phyloP scores from a whole-genome alignment of 257 asterid species.

The Parsonsia alboflavescens region DNA sequence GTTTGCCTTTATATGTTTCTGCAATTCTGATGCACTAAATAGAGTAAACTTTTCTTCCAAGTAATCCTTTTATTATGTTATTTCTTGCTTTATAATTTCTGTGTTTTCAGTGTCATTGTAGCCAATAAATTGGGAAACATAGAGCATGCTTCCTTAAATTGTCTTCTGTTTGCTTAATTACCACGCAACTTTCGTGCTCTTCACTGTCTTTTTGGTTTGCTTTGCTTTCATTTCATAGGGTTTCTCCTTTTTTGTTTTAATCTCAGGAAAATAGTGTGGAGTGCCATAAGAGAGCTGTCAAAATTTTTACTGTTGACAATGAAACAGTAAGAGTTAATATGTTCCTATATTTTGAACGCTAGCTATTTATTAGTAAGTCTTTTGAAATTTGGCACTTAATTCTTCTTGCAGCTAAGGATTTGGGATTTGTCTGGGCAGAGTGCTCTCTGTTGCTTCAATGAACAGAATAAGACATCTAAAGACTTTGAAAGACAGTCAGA shows the following conservation, averaged over 20 bases:
- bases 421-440: conserved; percentile 98
- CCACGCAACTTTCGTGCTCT: neutral
- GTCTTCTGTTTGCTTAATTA: neutral
- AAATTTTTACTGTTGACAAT: conserved; percentile 66
- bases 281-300: conserved; percentile 90
- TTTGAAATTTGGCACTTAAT: conserved; percentile 26
- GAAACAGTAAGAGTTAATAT: conserved; percentile 58
- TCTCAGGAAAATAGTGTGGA: conserved; percentile 84
- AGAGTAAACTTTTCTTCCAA: neutral
- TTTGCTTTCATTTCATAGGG: conserved; percentile 18
- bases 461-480: conserved; percentile 54
- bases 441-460: conserved; percentile 53
- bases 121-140: neutral
- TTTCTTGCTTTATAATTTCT: neutral
- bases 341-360: conserved; percentile 3
- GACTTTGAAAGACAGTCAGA: conserved; percentile 67
- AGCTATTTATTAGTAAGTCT: neutral
- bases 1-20: neutral
- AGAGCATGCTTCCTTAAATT: conserved; percentile 1
- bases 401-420: conserved; percentile 57
- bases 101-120: neutral
- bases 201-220: neutral
- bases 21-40: neutral
- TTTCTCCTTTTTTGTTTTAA: conserved; percentile 13
- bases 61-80: neutral